A percentile compares a stretch with the other conserved stretches of the same genome.
phyloP scores from a whole-genome alignment of 2,329 filamentous ascomycete genomes.

The Phoma sp. region DNA sequence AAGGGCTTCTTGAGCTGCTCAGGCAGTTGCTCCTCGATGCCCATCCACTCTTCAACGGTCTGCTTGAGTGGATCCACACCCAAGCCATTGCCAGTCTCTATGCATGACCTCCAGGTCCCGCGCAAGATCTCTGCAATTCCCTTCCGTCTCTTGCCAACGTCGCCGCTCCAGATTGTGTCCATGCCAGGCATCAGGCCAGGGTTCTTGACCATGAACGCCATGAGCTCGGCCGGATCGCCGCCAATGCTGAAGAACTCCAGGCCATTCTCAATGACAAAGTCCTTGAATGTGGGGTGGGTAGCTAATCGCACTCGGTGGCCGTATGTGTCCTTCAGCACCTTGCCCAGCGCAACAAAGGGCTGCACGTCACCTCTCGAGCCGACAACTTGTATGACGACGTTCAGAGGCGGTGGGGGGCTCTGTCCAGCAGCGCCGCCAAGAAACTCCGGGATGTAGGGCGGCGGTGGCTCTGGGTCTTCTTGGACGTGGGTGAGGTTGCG shows the following conservation, averaged over 20 bases:
- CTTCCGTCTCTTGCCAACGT: slow-evolving; percentile 75
- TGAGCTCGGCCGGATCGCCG: slow-evolving; percentile 58
- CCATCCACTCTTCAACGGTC: slow-evolving; percentile 60
- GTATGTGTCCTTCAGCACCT: slow-evolving; percentile 58
- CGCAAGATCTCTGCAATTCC: slow-evolving; percentile 82
- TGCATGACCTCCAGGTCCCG: slow-evolving; percentile 86
- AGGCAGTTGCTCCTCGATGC: slow-evolving; percentile 47
- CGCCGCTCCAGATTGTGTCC: slow-evolving; percentile 76
- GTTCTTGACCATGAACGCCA: slow-evolving; percentile 90
- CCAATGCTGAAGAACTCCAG: slow-evolving; percentile 59
- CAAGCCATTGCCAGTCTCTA: slow-evolving; percentile 75
- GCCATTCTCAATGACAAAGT: slow-evolving; percentile 59
- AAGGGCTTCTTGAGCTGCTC: slow-evolving; percentile 65
- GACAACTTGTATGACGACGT: slow-evolving; percentile 59
- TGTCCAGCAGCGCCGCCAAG: slow-evolving; percentile 69
- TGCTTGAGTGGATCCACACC: slow-evolving; percentile 60
- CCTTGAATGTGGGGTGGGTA: slow-evolving; percentile 58
- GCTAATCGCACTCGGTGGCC: slow-evolving; percentile 57
- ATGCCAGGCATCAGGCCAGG: slow-evolving; percentile 85
- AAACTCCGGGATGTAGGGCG: slow-evolving; percentile 75
- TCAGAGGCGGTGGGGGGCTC: slow-evolving; percentile 57
- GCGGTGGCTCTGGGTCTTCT: slow-evolving; percentile 65
- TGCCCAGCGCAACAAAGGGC: slow-evolving; percentile 59
- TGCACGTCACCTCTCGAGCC: slow-evolving; percentile 60
- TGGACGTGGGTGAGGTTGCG: slow-evolving; percentile 50